Base-by-base conservation (phyloP, 345 rosid species). In the Syzygium aromaticum region DNA sequence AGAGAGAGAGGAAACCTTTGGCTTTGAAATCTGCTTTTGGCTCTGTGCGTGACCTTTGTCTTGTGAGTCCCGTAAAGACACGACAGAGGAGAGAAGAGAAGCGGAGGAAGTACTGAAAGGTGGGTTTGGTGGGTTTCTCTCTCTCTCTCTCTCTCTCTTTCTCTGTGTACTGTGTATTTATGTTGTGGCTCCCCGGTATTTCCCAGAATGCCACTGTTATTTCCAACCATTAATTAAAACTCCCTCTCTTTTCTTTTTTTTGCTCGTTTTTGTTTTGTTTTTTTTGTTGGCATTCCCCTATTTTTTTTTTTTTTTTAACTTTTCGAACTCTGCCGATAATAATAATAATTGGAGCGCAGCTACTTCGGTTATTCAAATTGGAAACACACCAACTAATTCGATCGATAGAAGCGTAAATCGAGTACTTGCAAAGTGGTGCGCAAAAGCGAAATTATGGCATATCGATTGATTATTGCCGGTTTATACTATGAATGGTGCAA, bases 401-500 rank as follows among this genome's bases (percentile, higher is more conserved):
- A 67, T 67, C 14, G 2, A 33, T 8, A 17, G 25, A 8, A 33
- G 25, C 49, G 3, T 9, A 19, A 11, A 21, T 38, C 49, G 0
- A 19, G 49, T 73, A 13, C 23, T 10, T 1, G 1, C 2, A 57
- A 57, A 56, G 5, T 3, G 0, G 1, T 0, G 0, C 25, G 0
- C 19, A 5, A 33, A 73, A 33, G 80, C 2, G 4, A 38, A 54
- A 73, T 17, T 33, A 0, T 73, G 2, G 0, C 14, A 4, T 19
- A 9, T 38, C 49, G 1, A 67, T 2, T 0, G 7, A 19, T 33
- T 67, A 8, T 1, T 0, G 2, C 1, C 0, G 0, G 2, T 67
- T 38, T 8, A n/a, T 17, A 11, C 1, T 22, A 1, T 2, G 9
- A 21, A 54, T 54, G 3, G 21, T 19, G 9, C 23, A 43, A 43